Evolutionary conservation across 345 rosid species (phyloP).

Genomic region (Anacardium occidentale): DNA sequence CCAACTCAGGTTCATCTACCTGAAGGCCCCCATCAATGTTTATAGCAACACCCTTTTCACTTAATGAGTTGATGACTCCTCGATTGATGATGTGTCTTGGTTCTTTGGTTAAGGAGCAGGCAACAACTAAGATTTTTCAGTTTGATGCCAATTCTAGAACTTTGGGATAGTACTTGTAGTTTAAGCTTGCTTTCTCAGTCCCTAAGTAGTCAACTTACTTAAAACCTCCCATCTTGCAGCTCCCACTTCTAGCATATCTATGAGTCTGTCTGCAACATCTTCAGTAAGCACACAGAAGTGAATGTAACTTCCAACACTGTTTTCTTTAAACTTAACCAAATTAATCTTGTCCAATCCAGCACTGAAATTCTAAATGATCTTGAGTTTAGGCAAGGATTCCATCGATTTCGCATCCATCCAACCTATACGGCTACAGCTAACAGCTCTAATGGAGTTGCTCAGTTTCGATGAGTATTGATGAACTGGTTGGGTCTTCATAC

Average conservation of each 20-base stretch:
- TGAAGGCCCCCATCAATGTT: too few species aligned
- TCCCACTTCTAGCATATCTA: too few species aligned
- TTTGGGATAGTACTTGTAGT: conserved; percentile 50
- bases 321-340: conserved; percentile 34
- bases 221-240: too few species aligned
- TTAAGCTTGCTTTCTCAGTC: conserved; percentile 38
- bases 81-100: conserved; percentile 52
- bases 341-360: conserved; percentile 64
- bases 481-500: conserved; percentile 24
- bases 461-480: conserved; percentile 29
- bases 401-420: conserved; percentile 54
- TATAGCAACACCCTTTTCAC: too few species aligned
- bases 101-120: conserved; percentile 51
- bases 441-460: conserved; percentile 36
- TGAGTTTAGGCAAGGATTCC: conserved; percentile 46
- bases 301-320: too few species aligned
- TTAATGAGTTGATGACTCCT: conserved; percentile 58
- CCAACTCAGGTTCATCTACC: conserved; percentile 58
- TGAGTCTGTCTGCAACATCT: too few species aligned
- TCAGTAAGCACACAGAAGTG: too few species aligned
- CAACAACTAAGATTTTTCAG: conserved; percentile 58
- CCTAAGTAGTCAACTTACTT: conserved; percentile 56
- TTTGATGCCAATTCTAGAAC: conserved; percentile 50
- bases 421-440: conserved; percentile 34
- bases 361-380: conserved; percentile 52